Evolutionary conservation across 192 early-diverging fungal genomes (phyloP).

Genomic region (Gigaspora rosea): DNA sequence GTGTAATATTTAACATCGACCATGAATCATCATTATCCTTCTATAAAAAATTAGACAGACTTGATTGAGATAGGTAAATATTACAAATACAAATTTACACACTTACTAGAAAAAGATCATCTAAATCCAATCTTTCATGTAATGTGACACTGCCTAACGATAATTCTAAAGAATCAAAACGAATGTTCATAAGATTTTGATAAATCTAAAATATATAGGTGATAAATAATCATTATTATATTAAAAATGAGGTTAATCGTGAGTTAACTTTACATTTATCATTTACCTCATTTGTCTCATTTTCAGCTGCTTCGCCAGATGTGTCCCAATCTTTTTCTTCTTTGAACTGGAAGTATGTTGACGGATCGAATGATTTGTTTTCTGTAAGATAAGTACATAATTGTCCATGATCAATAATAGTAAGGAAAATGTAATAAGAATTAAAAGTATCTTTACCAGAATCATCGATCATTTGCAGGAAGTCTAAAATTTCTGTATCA

Average conservation of each 20-base stretch:
- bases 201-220: neutral
- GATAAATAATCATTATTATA: neutral
- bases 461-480: conserved; percentile 10
- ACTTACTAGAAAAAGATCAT: conserved; percentile 11
- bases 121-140: conserved; percentile 21
- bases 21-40: neutral
- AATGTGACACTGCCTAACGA: conserved; percentile 11
- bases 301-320: neutral
- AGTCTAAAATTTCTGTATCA: neutral
- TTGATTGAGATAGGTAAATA: neutral
- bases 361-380: conserved; percentile 4
- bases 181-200: conserved; percentile 17
- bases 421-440: neutral
- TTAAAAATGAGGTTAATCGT: neutral
- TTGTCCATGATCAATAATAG: neutral
- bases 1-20: neutral
- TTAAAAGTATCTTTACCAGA: neutral
- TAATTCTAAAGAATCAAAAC: conserved; percentile 18
- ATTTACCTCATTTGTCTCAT: conserved; percentile 5
- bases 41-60: neutral
- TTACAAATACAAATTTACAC: neutral
- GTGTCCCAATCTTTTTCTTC: conserved; percentile 19
- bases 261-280: neutral
- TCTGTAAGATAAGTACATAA: neutral
- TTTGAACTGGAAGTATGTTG: conserved; percentile 21